Evolutionary conservation across 495 filamentous ascomycete genomes (phyloP).

Genomic region (Evernia prunastri): DNA sequence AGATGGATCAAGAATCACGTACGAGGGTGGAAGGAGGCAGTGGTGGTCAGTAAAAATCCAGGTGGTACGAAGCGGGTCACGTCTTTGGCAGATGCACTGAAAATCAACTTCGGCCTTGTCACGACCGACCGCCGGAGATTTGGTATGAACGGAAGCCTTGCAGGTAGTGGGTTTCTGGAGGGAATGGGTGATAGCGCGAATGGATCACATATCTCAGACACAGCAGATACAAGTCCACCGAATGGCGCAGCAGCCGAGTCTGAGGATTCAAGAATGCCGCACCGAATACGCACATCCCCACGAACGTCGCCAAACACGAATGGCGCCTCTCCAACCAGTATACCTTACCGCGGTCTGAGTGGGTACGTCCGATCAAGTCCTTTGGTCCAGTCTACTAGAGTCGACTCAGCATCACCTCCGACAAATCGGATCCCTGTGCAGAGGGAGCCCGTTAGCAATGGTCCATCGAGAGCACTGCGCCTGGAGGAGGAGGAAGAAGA

Average conservation of each 20-base stretch:
- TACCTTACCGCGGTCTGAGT: constrained; percentile 19
- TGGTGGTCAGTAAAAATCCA: constrained; percentile 96
- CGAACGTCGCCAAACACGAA: constrained; percentile 16
- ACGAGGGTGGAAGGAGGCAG: constrained; percentile 77
- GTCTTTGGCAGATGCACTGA: constrained; percentile 90
- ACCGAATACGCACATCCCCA: constrained; percentile 11
- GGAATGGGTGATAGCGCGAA: constrained; percentile 31
- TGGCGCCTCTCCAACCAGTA: constrained; percentile 11
- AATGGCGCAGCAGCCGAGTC: constrained; percentile 15
- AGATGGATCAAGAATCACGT: constrained; percentile 92
- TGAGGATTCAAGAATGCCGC: constrained; percentile 18
- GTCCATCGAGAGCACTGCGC: constrained; percentile 30
- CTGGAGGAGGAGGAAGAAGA: constrained; percentile 37
- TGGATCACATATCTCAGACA: constrained; percentile 22
- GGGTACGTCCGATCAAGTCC: constrained; percentile 22
- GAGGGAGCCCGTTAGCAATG: constrained; percentile 32
- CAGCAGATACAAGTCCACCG: constrained; percentile 9
- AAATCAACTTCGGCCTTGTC: constrained; percentile 95
- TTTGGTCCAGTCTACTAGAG: constrained; percentile 19
- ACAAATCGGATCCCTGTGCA: constrained; percentile 22
- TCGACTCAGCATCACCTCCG: constrained; percentile 24
- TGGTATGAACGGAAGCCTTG: constrained; percentile 42
- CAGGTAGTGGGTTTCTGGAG: constrained; percentile 50
- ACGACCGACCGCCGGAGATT: constrained; percentile 80
- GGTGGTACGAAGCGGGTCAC: constrained; percentile 96